Conservation (phyloP, 1,139 yeast species). For the Yamadazyma oceani region DNA sequence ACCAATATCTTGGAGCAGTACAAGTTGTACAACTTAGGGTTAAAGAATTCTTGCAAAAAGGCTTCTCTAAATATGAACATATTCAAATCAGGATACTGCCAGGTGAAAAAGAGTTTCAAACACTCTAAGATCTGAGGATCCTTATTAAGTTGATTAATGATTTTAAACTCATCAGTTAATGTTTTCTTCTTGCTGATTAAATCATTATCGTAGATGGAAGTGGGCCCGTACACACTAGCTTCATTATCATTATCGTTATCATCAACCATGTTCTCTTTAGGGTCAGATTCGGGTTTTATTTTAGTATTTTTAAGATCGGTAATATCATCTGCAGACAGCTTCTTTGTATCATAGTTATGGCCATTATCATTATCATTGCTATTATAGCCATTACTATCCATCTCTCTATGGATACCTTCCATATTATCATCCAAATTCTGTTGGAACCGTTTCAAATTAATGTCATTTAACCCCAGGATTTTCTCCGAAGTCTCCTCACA, state of each 20-base stretch:
- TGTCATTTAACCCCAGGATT: background rate
- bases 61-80: conserved; percentile 66
- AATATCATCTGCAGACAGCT: too few species aligned
- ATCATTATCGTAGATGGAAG: conserved; percentile 46
- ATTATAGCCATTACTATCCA: conserved; percentile 24
- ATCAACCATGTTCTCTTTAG: conserved; percentile 4
- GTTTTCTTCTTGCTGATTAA: conserved; percentile 23
- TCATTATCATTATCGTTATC: conserved; percentile 21
- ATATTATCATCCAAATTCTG: background rate
- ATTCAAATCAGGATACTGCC: conserved; percentile 67
- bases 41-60: conserved; percentile 57
- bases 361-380: background rate
- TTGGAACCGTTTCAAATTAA: background rate
- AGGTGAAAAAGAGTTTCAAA: conserved; percentile 55
- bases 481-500: background rate
- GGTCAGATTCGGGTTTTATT: conserved; percentile 3
- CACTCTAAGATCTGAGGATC: conserved; percentile 49
- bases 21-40: conserved; percentile 44
- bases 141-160: conserved; percentile 29
- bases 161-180: conserved; percentile 24
- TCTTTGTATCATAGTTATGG: too few species aligned
- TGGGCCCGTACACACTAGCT: conserved; percentile 48
- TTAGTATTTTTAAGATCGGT: background rate
- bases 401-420: conserved; percentile 8
- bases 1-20: conserved; percentile 56